Percentiles rank a stretch among this genome's conserved stretches.
Conservation (phyloP, 139 green algal genomes). For the Choricystis sp. region DNA sequence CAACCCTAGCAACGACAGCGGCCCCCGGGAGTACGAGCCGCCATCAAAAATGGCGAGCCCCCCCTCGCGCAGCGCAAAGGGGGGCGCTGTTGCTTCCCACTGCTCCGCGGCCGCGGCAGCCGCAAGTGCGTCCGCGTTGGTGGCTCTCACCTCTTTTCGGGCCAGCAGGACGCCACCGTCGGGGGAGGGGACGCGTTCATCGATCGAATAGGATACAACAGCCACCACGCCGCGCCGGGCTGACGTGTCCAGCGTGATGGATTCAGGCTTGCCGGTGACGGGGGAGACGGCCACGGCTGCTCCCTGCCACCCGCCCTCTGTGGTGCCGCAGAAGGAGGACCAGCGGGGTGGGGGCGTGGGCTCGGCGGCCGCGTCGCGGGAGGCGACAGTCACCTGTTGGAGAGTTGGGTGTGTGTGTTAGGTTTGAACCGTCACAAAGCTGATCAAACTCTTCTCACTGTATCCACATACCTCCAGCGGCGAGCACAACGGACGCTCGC, state of each 20-base stretch:
- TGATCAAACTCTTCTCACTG: too few species aligned
- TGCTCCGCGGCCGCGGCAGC: not conserved
- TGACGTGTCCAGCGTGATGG: not conserved
- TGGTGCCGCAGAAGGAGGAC: not conserved
- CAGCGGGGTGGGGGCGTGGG: not conserved
- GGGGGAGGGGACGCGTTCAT: not conserved
- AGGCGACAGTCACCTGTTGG: not conserved
- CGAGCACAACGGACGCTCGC: too few species aligned
- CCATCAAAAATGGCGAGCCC: not conserved
- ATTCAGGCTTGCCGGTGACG: not conserved
- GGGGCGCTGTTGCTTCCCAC: not conserved
- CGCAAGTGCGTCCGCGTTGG: not conserved
- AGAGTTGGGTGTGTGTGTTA: too few species aligned
- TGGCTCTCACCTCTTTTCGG: not conserved
- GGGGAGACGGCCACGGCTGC: not conserved
- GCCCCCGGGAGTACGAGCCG: not conserved
- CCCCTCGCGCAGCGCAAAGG: not conserved
- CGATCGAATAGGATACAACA: not conserved
- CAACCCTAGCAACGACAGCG: not conserved
- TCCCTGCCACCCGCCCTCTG: not conserved
- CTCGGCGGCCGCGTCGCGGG: not conserved
- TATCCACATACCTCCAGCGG: too few species aligned
- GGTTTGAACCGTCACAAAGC: too few species aligned
- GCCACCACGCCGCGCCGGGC: not conserved
- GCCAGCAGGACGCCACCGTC: not conserved